Base-by-base conservation (phyloP, 257 asterid genomes). In the Solanum neorickii region DNA sequence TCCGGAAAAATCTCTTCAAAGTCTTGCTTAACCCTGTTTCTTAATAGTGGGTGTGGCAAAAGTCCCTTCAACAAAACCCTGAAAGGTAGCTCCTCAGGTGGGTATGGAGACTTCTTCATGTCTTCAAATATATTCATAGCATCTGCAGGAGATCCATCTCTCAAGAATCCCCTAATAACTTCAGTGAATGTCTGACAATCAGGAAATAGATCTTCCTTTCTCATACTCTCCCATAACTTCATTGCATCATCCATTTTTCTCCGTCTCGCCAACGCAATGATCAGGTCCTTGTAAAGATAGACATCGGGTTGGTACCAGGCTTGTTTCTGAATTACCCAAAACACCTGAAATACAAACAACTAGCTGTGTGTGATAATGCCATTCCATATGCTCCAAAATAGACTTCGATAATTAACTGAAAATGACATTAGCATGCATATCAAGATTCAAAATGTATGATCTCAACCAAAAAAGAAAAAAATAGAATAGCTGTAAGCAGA, bases 61-160 rank as follows among this genome's bases (percentile, higher is more conserved):
- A 97, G 99, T 18, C 99, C 99, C 91, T 96, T 97, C 87, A 97
- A 77, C 88, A 97, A 87, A 88, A 97, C 91, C 92, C 99, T 94
- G 88, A 96, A 96, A 33, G 99, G 99, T 90, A 94, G 80, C 88
- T 95, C 96, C 23, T 97, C 99, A 0, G 99, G 99, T 85, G 93
- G 99, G 14, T 96, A 98, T 25, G 99, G 99, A 88, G 96, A 94
- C 83, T 92, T 94, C 68, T 95, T 95, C 99, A 96, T 96, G 90
- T 96, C 99, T 89, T 97, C 99, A 12, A 89, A 97, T 37, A 97
- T 80, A 91, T 97, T 97, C 99, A 97, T 97, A 89, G 99, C 99
- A 80, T 96, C 99, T 31, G 96, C 98, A 83, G 99, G 99, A 74
- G 99, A 97, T 66, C 99, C 99, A 27, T 93, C 89, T 60, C 95